A percentile compares a stretch with the other conserved stretches of the same genome.
Conservation (phyloP, 2,329 filamentous ascomycete genomes). For the Microsporum canis region DNA sequence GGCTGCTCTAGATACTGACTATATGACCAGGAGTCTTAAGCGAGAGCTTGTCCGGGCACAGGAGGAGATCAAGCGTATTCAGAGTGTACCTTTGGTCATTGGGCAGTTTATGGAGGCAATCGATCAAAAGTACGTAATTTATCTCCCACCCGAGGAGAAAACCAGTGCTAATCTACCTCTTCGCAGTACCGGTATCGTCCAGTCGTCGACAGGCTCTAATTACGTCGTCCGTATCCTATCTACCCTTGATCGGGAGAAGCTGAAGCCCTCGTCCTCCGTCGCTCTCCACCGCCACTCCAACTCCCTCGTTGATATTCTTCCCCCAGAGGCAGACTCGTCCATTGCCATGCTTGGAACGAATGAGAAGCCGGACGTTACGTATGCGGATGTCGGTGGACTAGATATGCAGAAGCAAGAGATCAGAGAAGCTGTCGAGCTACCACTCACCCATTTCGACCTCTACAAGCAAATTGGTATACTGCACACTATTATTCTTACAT, state of each 20-base stretch:
- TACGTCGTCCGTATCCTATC: slow-evolving; percentile 98
- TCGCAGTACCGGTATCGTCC: slow-evolving; percentile 84
- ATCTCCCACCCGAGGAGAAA: slow-evolving; percentile 7
- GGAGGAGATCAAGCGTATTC: slow-evolving; percentile 98
- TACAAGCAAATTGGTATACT: slow-evolving; percentile 84
- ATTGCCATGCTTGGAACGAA: slow-evolving; percentile 95
- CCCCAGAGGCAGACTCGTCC: slow-evolving; percentile 96
- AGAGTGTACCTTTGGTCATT: slow-evolving; percentile 94
- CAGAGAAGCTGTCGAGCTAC: slow-evolving; percentile 90
- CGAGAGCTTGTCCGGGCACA: slow-evolving; percentile 92
- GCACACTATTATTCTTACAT: too few relatives aligned
- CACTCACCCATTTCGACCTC: slow-evolving; percentile 92
- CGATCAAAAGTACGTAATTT: slow-evolving; percentile 72
- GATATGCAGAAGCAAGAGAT: slow-evolving; percentile 99
- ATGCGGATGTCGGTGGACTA: slow-evolving; percentile 91
- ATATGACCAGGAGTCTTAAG: slow-evolving; percentile 67
- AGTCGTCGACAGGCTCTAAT: slow-evolving; percentile 96
- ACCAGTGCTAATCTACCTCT: neutral
- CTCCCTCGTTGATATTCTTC: slow-evolving; percentile 93
- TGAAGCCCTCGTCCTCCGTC: slow-evolving; percentile 96
- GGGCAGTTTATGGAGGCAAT: slow-evolving; percentile 99
- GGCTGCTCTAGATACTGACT: neutral
- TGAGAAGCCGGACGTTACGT: slow-evolving; percentile 97
- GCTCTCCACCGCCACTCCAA: slow-evolving; percentile 97
- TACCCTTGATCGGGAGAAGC: slow-evolving; percentile 91